A percentile compares a stretch with the other conserved stretches of the same genome.
These are phyloP conservation scores for Podaxis pistillaris DNA, from an alignment of 768 basidiomycete genomes.

Conservation along the genomic window DNA sequence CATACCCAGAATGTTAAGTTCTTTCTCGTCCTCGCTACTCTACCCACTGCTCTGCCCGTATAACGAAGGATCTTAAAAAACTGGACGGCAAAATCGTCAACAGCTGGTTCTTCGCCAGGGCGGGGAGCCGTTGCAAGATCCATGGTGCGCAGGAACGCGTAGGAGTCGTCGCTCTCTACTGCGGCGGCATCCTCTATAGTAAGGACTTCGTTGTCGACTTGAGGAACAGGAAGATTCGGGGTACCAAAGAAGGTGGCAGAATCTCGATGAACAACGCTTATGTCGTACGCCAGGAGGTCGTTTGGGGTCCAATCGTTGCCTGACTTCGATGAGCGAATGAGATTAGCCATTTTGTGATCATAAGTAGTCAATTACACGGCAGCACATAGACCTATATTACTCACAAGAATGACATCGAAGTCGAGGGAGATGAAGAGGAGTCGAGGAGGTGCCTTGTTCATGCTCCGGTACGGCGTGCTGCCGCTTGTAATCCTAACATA, in stretches of 20 bases:
- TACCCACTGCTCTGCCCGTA: not conserved
- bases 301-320: conserved; percentile 7
- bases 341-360: not conserved
- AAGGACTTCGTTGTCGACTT: conserved; percentile 13
- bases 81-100: conserved; percentile 30
- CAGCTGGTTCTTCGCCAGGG: conserved; percentile 28
- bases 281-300: conserved; percentile 26
- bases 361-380: no score
- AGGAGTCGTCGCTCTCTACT: conserved; percentile 15
- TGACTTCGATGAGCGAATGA: not conserved
- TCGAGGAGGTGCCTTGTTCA: no score
- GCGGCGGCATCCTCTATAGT: conserved; percentile 6
- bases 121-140: conserved; percentile 22
- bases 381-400: no score
- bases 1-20: conserved; percentile 27
- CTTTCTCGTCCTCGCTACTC: conserved; percentile 21
- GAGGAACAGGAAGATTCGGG: conserved; percentile 20
- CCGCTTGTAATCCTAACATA: no score
- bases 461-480: no score
- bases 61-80: conserved; percentile 28
- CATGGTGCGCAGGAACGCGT: conserved; percentile 16
- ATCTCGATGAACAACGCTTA: conserved; percentile 21
- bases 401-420: no score
- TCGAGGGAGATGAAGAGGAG: no score
- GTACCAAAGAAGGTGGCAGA: conserved; percentile 24